Conservation (phyloP, 495 filamentous ascomycete species). For the Amniculicola lignicola region DNA sequence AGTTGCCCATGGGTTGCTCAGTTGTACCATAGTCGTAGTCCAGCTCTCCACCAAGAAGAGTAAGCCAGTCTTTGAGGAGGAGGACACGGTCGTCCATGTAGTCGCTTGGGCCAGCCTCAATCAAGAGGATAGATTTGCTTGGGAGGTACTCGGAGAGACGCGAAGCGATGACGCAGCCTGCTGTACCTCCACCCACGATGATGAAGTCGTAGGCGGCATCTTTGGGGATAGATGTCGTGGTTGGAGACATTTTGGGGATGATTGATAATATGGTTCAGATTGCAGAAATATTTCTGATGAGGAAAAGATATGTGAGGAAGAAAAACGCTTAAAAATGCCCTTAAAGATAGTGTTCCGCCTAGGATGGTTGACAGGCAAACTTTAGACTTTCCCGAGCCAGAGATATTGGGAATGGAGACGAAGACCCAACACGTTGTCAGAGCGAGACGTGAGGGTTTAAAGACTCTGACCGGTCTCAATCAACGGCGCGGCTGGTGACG, state of each 20-base stretch:
- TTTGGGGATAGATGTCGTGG: constrained; percentile 59
- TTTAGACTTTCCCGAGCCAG: no score
- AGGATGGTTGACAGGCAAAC: no score
- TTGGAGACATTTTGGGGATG: constrained; percentile 37
- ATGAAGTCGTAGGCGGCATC: constrained; percentile 76
- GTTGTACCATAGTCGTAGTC: constrained; percentile 85
- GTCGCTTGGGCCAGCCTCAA: constrained; percentile 49
- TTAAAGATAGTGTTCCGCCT: no score
- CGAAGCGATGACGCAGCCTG: constrained; percentile 79
- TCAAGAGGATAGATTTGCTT: constrained; percentile 42
- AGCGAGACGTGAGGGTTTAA: no score
- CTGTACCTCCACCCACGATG: constrained; percentile 82
- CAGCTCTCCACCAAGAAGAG: constrained; percentile 71
- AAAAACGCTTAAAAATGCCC: no score
- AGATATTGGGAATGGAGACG: no score
- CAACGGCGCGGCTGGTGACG: no score
- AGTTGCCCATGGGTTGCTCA: constrained; percentile 75
- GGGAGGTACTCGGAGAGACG: constrained; percentile 52
- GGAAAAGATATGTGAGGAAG: no score
- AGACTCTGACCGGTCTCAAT: no score
- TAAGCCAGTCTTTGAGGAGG: constrained; percentile 76
- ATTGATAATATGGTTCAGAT: no score
- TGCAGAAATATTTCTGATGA: no score
- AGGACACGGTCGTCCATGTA: constrained; percentile 67
- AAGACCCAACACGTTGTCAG: no score